Evolutionary conservation across 108 stramenopile species (phyloP).

Genomic region (Mayamaea pseudoterrestris): DNA sequence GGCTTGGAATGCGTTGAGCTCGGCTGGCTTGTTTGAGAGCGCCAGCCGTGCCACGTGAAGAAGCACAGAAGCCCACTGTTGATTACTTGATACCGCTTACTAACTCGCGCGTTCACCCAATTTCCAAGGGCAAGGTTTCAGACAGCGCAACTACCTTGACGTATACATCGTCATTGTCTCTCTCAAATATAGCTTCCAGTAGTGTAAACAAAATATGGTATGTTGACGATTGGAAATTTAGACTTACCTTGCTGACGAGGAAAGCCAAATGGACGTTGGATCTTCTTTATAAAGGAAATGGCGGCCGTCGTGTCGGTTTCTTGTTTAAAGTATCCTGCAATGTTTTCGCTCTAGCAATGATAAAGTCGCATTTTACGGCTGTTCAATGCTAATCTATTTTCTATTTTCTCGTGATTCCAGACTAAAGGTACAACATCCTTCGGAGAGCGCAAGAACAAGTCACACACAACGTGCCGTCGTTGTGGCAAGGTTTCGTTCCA

Average conservation of each 20-base stretch:
- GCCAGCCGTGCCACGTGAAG: too few relatives aligned
- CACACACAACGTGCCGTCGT: conserved; percentile 98
- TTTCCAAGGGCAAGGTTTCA: too few relatives aligned
- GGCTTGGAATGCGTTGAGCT: too few relatives aligned
- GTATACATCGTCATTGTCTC: too few relatives aligned
- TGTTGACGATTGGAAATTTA: neutral
- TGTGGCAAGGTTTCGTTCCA: conserved; percentile 98
- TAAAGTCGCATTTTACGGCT: neutral
- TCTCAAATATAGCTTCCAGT: too few relatives aligned
- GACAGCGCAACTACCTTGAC: too few relatives aligned
- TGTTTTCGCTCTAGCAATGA: neutral
- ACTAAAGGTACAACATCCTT: conserved; percentile 99
- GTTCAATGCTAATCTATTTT: neutral
- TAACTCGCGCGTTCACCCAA: too few relatives aligned
- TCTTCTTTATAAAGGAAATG: neutral
- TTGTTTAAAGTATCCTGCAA: neutral
- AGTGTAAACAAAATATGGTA: neutral
- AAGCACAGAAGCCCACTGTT: too few relatives aligned
- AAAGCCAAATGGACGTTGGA: neutral
- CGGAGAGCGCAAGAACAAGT: conserved; percentile 99
- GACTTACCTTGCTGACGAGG: neutral
- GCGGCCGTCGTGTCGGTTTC: neutral
- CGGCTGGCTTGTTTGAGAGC: too few relatives aligned
- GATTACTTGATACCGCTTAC: too few relatives aligned
- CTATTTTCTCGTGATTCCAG: conserved; percentile 33